Conservation (phyloP, 768 basidiomycete genomes). For the Mycena pura region DNA sequence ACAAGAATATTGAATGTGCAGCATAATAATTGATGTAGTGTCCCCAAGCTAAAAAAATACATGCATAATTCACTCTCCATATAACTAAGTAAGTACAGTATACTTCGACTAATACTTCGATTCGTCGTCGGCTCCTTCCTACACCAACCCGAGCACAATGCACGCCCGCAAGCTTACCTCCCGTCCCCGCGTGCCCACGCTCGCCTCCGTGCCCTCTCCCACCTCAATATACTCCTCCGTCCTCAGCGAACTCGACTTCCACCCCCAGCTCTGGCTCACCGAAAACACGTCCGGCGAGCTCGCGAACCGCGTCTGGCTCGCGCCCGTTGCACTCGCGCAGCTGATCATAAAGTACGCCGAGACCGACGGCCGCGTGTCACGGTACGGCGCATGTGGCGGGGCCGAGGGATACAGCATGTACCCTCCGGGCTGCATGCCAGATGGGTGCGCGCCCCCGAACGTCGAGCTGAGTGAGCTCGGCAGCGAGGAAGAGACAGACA, state of each 20-base stretch:
- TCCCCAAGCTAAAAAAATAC: too few relatives aligned
- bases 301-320: slow-evolving; percentile 82
- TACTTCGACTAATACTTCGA: too few relatives aligned
- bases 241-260: slow-evolving; percentile 69
- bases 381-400: slow-evolving; percentile 71
- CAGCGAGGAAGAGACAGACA: slow-evolving; percentile 33
- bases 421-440: not conserved
- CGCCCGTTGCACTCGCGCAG: slow-evolving; percentile 82
- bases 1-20: too few relatives aligned
- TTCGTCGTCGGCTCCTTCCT: not conserved
- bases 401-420: slow-evolving; percentile 47
- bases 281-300: slow-evolving; percentile 88
- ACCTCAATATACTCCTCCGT: slow-evolving; percentile 59
- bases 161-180: slow-evolving; percentile 79
- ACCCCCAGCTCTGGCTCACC: slow-evolving; percentile 91
- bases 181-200: slow-evolving; percentile 38
- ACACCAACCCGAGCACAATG: slow-evolving; percentile 80
- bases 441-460: slow-evolving; percentile 23
- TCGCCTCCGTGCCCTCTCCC: slow-evolving; percentile 39
- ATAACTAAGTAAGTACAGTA: too few relatives aligned
- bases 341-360: slow-evolving; percentile 85
- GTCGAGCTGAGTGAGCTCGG: slow-evolving; percentile 34
- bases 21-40: too few relatives aligned
- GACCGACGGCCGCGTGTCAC: slow-evolving; percentile 74
- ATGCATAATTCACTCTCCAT: too few relatives aligned